Percentiles rank a stretch among this genome's conserved stretches.
phyloP scores from a whole-genome alignment of 2,329 filamentous ascomycete genomes.

The Fusarium dimerum region DNA sequence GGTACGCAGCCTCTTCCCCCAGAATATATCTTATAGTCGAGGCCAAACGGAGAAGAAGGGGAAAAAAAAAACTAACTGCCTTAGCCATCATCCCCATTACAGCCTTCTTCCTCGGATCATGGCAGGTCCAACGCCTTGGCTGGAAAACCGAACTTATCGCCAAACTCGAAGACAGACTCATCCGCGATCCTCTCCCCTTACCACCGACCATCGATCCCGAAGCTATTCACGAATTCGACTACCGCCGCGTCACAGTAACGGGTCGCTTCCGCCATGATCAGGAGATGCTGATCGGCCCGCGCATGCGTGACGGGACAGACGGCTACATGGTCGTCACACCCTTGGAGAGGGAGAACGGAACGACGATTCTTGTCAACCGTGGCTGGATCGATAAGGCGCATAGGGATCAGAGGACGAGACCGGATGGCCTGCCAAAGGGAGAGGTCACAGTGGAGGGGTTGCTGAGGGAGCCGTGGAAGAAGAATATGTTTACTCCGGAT shows the following conservation, averaged over 20 bases:
- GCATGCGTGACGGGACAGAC: slow-evolving; percentile 84
- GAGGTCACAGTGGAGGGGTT: slow-evolving; percentile 82
- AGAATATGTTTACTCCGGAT: slow-evolving; percentile 94
- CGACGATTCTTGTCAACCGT: slow-evolving; percentile 81
- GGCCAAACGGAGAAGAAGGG: background rate
- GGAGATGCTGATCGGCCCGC: slow-evolving; percentile 94
- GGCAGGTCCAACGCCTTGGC: slow-evolving; percentile 89
- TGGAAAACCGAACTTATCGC: slow-evolving; percentile 95
- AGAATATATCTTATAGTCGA: too few relatives aligned
- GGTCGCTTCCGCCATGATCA: slow-evolving; percentile 81
- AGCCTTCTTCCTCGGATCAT: slow-evolving; percentile 85
- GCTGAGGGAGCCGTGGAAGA: slow-evolving; percentile 88
- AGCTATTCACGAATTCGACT: slow-evolving; percentile 89
- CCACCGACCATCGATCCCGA: slow-evolving; percentile 79
- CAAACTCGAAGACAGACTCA: slow-evolving; percentile 86
- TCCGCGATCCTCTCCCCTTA: slow-evolving; percentile 81
- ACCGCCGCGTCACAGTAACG: slow-evolving; percentile 75
- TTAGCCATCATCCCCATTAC: slow-evolving; percentile 84
- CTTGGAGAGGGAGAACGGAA: slow-evolving; percentile 68
- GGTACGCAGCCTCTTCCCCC: slow-evolving; percentile 46
- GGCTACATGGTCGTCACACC: slow-evolving; percentile 93
- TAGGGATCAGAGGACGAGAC: slow-evolving; percentile 63
- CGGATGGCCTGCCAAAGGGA: slow-evolving; percentile 65
- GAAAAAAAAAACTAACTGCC: background rate
- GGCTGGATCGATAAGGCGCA: slow-evolving; percentile 88